phyloP scores from a whole-genome alignment of 148 eudicot genomes.

The Fagopyrum homotropicum region DNA sequence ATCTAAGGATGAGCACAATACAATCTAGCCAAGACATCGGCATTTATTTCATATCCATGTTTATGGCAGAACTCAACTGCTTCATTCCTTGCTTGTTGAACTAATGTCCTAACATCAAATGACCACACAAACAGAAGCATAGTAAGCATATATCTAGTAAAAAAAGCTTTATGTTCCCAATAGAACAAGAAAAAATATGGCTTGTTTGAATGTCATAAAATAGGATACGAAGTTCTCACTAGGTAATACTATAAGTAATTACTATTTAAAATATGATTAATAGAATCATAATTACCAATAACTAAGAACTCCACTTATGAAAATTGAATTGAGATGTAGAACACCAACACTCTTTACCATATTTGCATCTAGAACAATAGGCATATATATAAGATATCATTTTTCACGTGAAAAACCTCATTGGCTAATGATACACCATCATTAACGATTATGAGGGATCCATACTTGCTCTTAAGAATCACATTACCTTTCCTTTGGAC shows the following conservation, averaged over 20 bases:
- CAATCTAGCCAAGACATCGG: slow-evolving; percentile 86
- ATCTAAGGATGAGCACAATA: slow-evolving; percentile 23
- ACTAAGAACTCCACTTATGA: slow-evolving; percentile 1
- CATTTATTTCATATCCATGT: slow-evolving; percentile 94
- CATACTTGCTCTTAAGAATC: too few relatives aligned
- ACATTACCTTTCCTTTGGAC: too few relatives aligned
- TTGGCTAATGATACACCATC: too few relatives aligned
- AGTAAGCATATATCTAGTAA: not conserved
- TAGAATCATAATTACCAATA: not conserved
- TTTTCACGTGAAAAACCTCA: too few relatives aligned
- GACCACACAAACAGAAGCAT: slow-evolving; percentile 5
- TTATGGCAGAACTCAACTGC: slow-evolving; percentile 87
- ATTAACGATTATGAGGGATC: too few relatives aligned
- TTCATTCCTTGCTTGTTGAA: slow-evolving; percentile 97
- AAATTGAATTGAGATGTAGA: too few relatives aligned
- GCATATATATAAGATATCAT: too few relatives aligned
- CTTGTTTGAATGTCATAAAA: not conserved
- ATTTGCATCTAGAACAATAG: too few relatives aligned
- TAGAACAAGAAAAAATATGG: slow-evolving; percentile 4
- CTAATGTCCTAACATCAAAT: slow-evolving; percentile 96
- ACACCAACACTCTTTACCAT: too few relatives aligned
- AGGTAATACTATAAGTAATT: too few relatives aligned
- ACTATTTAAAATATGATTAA: not conserved
- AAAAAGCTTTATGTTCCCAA: not conserved
- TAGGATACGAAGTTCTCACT: not conserved